Percentiles rank a stretch among this genome's conserved stretches.
phyloP scores from a whole-genome alignment of 805 yeast genomes.

The Cyberlindnera japonica region DNA sequence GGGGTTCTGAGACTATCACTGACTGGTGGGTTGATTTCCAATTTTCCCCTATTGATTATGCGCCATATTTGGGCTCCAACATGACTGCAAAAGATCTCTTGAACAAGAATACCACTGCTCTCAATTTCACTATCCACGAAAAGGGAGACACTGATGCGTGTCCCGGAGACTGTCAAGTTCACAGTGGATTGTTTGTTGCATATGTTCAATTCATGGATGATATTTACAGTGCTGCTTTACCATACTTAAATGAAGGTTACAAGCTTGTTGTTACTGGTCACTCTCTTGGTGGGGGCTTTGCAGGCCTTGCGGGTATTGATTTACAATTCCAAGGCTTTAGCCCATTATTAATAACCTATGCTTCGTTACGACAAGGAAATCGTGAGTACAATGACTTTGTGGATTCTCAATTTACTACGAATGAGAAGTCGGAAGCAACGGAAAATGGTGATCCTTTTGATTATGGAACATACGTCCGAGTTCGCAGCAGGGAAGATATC shows the following conservation, averaged over 20 bases:
- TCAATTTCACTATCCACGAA: conserved; percentile 3
- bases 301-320: conserved; percentile 60
- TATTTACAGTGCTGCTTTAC: conserved; percentile 33
- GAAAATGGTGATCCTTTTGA: conserved; percentile 31
- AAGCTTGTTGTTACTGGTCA: conserved; percentile 61
- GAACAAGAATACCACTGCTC: background rate
- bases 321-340: conserved; percentile 49
- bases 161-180: conserved; percentile 46
- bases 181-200: conserved; percentile 52
- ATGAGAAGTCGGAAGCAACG: conserved; percentile 27
- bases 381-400: conserved; percentile 45
- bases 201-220: conserved; percentile 40
- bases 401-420: conserved; percentile 44
- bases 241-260: conserved; percentile 41
- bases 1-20: conserved; percentile 58
- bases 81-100: background rate
- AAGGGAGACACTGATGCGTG: conserved; percentile 32
- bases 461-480: conserved; percentile 40
- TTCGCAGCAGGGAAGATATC: conserved; percentile 52
- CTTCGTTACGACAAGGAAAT: conserved; percentile 66
- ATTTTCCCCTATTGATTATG: conserved; percentile 41
- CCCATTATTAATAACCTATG: conserved; percentile 57
- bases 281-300: conserved; percentile 73
- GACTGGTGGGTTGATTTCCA: conserved; percentile 64
- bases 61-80: conserved; percentile 4